Evolutionary conservation across 305 asterid genomes (phyloP), one percentile per base, ranked within the genome.

Genomic region (Caryopteris hybrid): DNA sequence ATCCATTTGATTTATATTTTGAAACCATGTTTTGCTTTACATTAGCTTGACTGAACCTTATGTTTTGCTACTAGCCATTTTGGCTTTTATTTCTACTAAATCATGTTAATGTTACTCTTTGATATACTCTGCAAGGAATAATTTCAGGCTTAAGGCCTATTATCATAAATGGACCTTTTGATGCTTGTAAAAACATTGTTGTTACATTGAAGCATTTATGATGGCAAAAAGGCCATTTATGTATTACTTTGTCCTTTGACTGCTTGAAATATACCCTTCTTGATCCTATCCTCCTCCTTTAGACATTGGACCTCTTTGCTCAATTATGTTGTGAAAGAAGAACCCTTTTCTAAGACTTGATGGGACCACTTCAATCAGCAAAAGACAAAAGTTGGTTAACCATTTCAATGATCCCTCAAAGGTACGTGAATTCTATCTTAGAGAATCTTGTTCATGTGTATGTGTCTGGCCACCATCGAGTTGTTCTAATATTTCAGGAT

Each of bases 221-320:
- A 20, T 61, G 36, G 42, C 61, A 62, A 8, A 22, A 23, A 53
- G 23, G 38, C 64, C 16, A 20, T 42, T 63, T 43, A 47, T 33
- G 55, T 53, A 58, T 58, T 64, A 31, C 16, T 53, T n/a, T n/a
- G 2, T 31, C 43, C 34, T 38, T 60, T 42, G 55, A 51, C 57
- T 5, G 43, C 29, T 29, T 39, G 59, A 53, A 33, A 48, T 72
- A 13, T 59, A 36, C 33, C 66, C 31, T 52, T 67, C n/a, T 64
- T 78, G 48, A 56, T 60, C 61, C 16, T 71, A 12, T 64, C 81
- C 51, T 74, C 71, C 71, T 64, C 69, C 56, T 9, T 61, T 79
- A 94, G 99, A 94, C n/a, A n/a, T n/a, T n/a, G n/a, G 99, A 94
- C 80, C 98, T 94, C 58, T 89, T 94, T 69, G 89, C 96, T 76